Base-by-base conservation (phyloP, 2,329 filamentous ascomycete species). In the Anthostomella pinea region DNA sequence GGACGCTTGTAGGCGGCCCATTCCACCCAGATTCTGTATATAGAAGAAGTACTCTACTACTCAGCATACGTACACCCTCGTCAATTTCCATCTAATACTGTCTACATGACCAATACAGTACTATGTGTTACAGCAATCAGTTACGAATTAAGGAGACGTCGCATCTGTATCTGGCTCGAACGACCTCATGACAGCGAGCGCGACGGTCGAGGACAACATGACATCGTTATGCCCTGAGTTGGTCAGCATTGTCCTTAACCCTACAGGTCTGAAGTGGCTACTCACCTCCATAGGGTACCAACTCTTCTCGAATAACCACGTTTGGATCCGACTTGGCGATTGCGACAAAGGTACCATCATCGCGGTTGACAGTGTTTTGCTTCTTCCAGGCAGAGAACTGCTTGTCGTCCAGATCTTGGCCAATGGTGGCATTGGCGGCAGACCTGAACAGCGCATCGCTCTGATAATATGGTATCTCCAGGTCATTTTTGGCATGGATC, bases 401-500 rank as follows among this genome's bases (percentile, higher is more conserved):
- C 5, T 53, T 58, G 3, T 65, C 58, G 19, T 63, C 61, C 7
- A 66, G 33, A 1, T 53, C 52, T 5, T 58, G 59, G 27, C 56
- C 48, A 3, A 67, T 57, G 2, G 70, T 69, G 28, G 76, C 75
- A 35, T 70, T 72, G 2, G 75, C 75, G 0, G 81, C 77, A 1
- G 74, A 70, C 19, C 66, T 66, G 56, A 86, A 87, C 2, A 87
- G 63, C 47, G 68, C 70, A 49, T 83, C 75, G 27, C 81, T 79
- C 54, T 89, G 81, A 2, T 67, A 73, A 66, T 79, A 91, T 0
- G 86, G 81, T 41, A 97, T 95, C 51, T 95, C 87, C 40, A 69
- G 67, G 58, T 97, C 91, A 54, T 95, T 79, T 35, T 75, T 73
- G 11, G 89, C 86, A 53, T 96, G 91, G 3, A 97, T 66, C 26